Base-by-base conservation (phyloP, 2,329 filamentous ascomycete species). In the Talaromyces rugulosus region DNA sequence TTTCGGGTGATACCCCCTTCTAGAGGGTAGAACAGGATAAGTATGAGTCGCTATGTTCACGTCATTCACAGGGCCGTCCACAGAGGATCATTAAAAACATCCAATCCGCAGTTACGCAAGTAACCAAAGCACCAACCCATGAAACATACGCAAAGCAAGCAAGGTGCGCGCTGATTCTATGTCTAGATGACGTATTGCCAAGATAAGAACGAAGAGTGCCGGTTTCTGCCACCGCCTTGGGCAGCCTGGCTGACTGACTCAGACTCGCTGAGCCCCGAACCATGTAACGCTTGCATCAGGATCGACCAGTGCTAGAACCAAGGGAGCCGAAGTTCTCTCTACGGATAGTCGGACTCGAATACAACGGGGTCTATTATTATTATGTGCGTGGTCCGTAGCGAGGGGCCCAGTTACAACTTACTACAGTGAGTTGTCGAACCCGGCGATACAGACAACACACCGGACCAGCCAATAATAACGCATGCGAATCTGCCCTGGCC, bases 211-310 rank as follows among this genome's bases (percentile, higher is more conserved):
- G 23, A 23, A n/a, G 47, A 30, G 31, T 27, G 28, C 33, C n/a
- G 5, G 14, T 31, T 61, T 61, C 60, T 61, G 60, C 60, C 60
- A 58, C 60, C 55, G 60, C 60, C 60, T 14, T 47, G 18, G n/a
- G 42, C 4, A 4, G 42, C 14, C n/a, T 7, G 33, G 3, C 33
- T 36, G 42, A n/a, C 42, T 23, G 42, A 47, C 6, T 18, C n/a
- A 47, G 42, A 12, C 42, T 23, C 4, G 12, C 33, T 34, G 4
- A 34, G 12, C 33, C 9, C 33, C 33, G 33, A 34, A 34, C 33
- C 33, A 14, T 34, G 33, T 34, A 34, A 34, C 33, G 33, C 12
- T 14, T 34, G 33, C 33, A 34, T 34, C 33, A 12, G 33, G 7
- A 33, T 9, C 2, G 31, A 33, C 31, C 31, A 7, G 9, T 33